phyloP scores from a whole-genome alignment of 2,329 filamentous ascomycete genomes.

The Ascochyta pisi region DNA sequence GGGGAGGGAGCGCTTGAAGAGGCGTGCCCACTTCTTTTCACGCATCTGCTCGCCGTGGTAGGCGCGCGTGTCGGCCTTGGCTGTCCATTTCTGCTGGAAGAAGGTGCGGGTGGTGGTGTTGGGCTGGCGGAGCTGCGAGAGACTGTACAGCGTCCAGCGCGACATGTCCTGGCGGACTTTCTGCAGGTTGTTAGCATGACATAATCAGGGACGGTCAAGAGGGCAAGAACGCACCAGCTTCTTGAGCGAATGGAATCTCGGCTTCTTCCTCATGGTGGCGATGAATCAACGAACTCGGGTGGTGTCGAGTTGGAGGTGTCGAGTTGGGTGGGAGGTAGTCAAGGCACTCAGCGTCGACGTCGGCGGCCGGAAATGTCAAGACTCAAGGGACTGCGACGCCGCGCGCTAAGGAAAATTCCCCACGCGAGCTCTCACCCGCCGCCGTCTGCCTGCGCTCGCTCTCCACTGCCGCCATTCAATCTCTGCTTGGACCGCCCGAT shows the following conservation, averaged over 20 bases:
- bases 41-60: slow-evolving; percentile 96
- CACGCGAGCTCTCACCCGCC: neutral
- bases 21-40: slow-evolving; percentile 91
- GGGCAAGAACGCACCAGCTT: slow-evolving; percentile 61
- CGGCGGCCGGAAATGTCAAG: no score
- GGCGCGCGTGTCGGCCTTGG: slow-evolving; percentile 80
- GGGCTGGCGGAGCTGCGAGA: slow-evolving; percentile 63
- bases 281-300: neutral
- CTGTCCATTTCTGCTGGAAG: slow-evolving; percentile 98
- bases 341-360: no score
- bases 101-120: slow-evolving; percentile 64
- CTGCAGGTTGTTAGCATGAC: slow-evolving; percentile 62
- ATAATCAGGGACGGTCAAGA: no score
- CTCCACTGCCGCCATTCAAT: no score
- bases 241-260: slow-evolving; percentile 71
- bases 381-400: no score
- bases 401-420: slow-evolving; percentile 1
- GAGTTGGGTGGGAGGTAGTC: neutral
- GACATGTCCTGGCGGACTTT: slow-evolving; percentile 97
- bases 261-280: slow-evolving; percentile 54
- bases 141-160: slow-evolving; percentile 95
- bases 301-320: neutral
- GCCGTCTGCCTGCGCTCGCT: neutral
- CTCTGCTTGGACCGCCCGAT: no score
- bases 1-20: slow-evolving; percentile 83